Conservation (phyloP, 306 rosid species). For the peach (Prunus persica) region Prunus_persica_NCBIv2 NC_034009.1:30568501-30569000, state of each 20-base stretch:
- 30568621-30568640: background rate
- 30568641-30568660: background rate
- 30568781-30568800: conserved; percentile 79
- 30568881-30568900: conserved; percentile 73
- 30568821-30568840: conserved; percentile 56
- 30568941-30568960: background rate
- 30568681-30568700: background rate
- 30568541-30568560: no score
- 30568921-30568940: conserved; percentile 49
- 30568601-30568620: background rate
- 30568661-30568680: background rate
- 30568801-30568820: conserved; percentile 51
- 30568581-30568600: background rate
- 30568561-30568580: background rate
- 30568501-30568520: no score
- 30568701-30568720: conserved; percentile 34
- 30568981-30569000: background rate
- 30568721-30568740: conserved; percentile 57
- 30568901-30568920: conserved; percentile 92
- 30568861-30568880: conserved; percentile 90
- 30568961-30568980: background rate
- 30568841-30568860: conserved; percentile 84
- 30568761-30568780: conserved; percentile 66
- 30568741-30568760: conserved; percentile 80
- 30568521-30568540: no score